Percentiles rank a stretch among this genome's conserved stretches.
These are phyloP conservation scores for Xerocomellus chrysenteron DNA, from an alignment of 768 basidiomycete species.

Conservation along the genomic window DNA sequence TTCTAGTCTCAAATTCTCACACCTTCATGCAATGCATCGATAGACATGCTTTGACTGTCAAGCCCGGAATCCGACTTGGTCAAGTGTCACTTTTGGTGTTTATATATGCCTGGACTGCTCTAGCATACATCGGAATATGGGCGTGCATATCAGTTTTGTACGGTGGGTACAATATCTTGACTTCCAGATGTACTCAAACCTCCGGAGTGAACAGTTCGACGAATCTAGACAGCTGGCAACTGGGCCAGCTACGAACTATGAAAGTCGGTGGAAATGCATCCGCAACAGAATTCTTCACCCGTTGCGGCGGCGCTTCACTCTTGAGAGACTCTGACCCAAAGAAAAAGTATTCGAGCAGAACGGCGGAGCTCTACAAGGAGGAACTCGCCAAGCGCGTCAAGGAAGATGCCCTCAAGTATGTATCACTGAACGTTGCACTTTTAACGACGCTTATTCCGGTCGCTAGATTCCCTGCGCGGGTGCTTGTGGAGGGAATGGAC, in stretches of 20 bases:
- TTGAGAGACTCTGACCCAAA: constrained; percentile 75
- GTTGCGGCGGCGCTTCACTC: constrained; percentile 75
- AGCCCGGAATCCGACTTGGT: constrained; percentile 97
- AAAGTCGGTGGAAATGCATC: constrained; percentile 92
- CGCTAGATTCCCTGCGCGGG: constrained; percentile 70
- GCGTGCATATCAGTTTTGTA: constrained; percentile 97
- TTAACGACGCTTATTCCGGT: background rate
- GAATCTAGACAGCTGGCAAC: constrained; percentile 93
- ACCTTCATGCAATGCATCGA: constrained; percentile 12
- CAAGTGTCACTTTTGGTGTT: constrained; percentile 92
- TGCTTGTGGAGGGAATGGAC: constrained; percentile 82
- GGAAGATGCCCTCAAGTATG: constrained; percentile 71
- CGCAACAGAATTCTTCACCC: constrained; percentile 85
- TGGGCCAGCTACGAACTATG: constrained; percentile 89
- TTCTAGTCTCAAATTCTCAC: background rate
- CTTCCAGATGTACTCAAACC: constrained; percentile 7
- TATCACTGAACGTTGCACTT: constrained; percentile 1
- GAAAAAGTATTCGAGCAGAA: constrained; percentile 84
- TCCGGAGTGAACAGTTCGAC: constrained; percentile 67
- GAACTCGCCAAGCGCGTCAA: constrained; percentile 78
- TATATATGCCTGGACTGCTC: constrained; percentile 99
- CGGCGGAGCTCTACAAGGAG: constrained; percentile 89
- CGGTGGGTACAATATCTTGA: constrained; percentile 50
- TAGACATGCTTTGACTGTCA: constrained; percentile 93
- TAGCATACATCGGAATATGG: constrained; percentile 91